Conservation (phyloP, 805 yeast species). For the Candida namnaoensis region DNA sequence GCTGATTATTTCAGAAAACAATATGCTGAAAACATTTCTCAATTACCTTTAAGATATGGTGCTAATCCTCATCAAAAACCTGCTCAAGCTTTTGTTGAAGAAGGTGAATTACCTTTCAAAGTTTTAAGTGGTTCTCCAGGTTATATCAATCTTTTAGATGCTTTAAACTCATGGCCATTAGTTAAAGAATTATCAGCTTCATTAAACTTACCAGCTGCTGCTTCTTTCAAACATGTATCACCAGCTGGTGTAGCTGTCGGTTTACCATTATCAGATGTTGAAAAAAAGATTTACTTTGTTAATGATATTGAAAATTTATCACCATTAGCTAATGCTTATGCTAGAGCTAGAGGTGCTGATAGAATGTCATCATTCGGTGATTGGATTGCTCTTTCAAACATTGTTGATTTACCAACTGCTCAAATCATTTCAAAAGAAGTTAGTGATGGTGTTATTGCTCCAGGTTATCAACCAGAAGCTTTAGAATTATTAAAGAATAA, state of each 20-base stretch:
- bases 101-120: constrained; percentile 88
- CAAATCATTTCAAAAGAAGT: constrained; percentile 96
- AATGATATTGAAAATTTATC: constrained; percentile 90
- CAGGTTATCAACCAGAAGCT: constrained; percentile 92
- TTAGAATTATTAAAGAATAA: constrained; percentile 80
- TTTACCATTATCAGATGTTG: constrained; percentile 80
- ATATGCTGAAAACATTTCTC: constrained; percentile 83
- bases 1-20: constrained; percentile 97
- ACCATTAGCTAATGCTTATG: constrained; percentile 96
- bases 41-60: constrained; percentile 94
- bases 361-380: constrained; percentile 99
- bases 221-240: constrained; percentile 96
- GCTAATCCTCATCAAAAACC: constrained; percentile 99
- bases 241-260: constrained; percentile 99
- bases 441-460: constrained; percentile 98
- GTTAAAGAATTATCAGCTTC: constrained; percentile 95
- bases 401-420: constrained; percentile 94
- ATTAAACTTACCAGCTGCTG: constrained; percentile 95
- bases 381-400: constrained; percentile 93
- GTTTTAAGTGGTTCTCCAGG: constrained; percentile 95
- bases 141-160: constrained; percentile 93
- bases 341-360: constrained; percentile 99
- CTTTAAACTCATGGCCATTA: constrained; percentile 97
- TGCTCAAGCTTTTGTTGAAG: constrained; percentile 88
- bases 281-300: constrained; percentile 93